Base-by-base conservation (phyloP, 345 rosid species). In the Dimocarpus longan region DNA sequence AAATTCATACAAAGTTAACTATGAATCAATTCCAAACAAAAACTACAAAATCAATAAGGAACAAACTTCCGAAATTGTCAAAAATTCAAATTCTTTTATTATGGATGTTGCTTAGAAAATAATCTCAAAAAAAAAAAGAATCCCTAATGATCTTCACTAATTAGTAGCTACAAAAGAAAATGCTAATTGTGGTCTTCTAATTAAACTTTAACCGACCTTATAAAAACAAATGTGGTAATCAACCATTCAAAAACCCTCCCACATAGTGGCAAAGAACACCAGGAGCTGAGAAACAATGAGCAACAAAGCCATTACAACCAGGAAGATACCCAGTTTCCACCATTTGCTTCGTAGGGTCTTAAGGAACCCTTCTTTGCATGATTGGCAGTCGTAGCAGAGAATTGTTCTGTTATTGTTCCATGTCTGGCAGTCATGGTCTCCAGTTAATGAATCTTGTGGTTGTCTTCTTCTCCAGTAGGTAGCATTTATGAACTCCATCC, bases 291-390 rank as follows among this genome's bases (percentile, higher is more conserved):
- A 82, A 54, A 81, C 59, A 78, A 86, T 87, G 82, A 92, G 95
- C 46, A 94, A 68, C 18, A 90, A 68, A 1, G 90, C 68, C 74
- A 91, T 91, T 16, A 90, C 68, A 28, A 85, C 88, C 54, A 92
- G 80, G 77, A 94, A 90, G 56, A 88, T 37, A 39, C 98, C 98
- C 0, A 94, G 88, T 68, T 80, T 90, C 92, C 86, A 76, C 98
- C 98, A 92, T 83, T 90, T 94, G 84, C 71, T 80, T 43, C 86
- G 68, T 70, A 92, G 60, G 8, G 84, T 82, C 68, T 54, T 86
- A 18, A 87, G 66, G 78, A 85, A 92, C 1, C 98, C 98, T 11
- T 75, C 50, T 75, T 81, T 90, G 71, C 97, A 94, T 46, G 90
- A 52, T 24, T 70, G 79, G 83, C 97, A 94, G 19, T 87, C 83